Evolutionary conservation across 192 early-diverging fungal genomes (phyloP).

Genomic region (Kickxella alabastrina): DNA sequence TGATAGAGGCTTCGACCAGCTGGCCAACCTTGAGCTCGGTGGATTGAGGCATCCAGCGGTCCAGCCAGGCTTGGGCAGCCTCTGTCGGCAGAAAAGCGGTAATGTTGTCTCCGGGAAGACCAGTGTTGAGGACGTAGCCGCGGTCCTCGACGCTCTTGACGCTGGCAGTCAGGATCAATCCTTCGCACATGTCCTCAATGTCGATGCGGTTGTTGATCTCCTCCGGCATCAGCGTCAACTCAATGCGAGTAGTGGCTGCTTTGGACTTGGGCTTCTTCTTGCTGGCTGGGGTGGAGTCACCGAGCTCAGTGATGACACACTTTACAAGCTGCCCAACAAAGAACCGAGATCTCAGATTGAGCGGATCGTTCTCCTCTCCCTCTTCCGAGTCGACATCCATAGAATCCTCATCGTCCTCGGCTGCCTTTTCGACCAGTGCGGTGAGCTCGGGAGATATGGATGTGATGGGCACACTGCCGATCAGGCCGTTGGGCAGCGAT

Average conservation of each 20-base stretch:
- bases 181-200: constrained; percentile 62
- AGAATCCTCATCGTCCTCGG: constrained; percentile 57
- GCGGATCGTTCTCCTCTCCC: constrained; percentile 56
- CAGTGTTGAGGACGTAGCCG: constrained; percentile 80
- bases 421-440: constrained; percentile 63
- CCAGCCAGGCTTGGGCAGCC: constrained; percentile 60
- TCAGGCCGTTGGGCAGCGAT: constrained; percentile 79
- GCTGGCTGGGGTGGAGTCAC: constrained; percentile 39
- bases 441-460: constrained; percentile 78
- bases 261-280: constrained; percentile 33
- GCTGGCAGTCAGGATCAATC: constrained; percentile 64
- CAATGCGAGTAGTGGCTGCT: constrained; percentile 44
- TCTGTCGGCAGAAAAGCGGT: constrained; percentile 73
- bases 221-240: constrained; percentile 74
- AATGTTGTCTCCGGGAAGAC: constrained; percentile 55
- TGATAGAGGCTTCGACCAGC: constrained; percentile 63
- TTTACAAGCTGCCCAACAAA: constrained; percentile 80
- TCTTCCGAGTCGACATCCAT: constrained; percentile 35
- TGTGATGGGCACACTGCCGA: constrained; percentile 80
- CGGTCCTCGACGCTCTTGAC: constrained; percentile 89
- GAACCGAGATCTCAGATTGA: constrained; percentile 66
- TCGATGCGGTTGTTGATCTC: constrained; percentile 71
- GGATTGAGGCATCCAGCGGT: constrained; percentile 55
- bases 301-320: constrained; percentile 63
- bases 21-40: constrained; percentile 70